Conservation (phyloP, 345 rosid species). For the Microthlaspi erraticum region DNA sequence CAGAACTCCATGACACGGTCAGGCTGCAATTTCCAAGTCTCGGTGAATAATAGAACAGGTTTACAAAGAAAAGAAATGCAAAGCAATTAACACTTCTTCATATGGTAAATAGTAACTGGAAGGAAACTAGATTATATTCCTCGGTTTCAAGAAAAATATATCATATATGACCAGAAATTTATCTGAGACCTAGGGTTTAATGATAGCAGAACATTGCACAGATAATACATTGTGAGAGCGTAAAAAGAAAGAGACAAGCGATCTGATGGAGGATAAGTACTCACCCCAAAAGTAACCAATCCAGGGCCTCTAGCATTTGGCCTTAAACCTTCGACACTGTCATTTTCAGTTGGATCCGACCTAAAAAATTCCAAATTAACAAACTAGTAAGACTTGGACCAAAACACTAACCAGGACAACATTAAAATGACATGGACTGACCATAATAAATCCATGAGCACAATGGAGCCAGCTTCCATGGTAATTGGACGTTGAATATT, state of each 20-base stretch:
- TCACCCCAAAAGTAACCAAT: constrained; percentile 91
- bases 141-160: constrained; percentile 8
- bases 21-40: constrained; percentile 59
- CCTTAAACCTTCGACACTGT: constrained; percentile 89
- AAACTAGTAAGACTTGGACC: constrained; percentile 28
- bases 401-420: constrained; percentile 9
- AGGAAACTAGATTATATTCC: constrained; percentile 7
- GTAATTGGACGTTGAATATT: constrained; percentile 89
- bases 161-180: neutral
- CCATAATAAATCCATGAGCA: constrained; percentile 94
- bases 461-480: constrained; percentile 94
- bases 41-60: constrained; percentile 27
- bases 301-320: constrained; percentile 98
- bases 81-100: constrained; percentile 12
- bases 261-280: too few relatives aligned
- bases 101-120: neutral
- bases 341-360: constrained; percentile 97
- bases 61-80: constrained; percentile 11
- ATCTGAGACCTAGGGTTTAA: constrained; percentile 3
- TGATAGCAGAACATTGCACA: constrained; percentile 13
- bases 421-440: constrained; percentile 45
- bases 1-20: constrained; percentile 98
- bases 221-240: neutral
- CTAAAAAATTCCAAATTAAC: constrained; percentile 44
- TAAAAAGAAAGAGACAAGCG: neutral